Conservation (phyloP, 768 basidiomycete species). For the Baorangia bicolor region DNA sequence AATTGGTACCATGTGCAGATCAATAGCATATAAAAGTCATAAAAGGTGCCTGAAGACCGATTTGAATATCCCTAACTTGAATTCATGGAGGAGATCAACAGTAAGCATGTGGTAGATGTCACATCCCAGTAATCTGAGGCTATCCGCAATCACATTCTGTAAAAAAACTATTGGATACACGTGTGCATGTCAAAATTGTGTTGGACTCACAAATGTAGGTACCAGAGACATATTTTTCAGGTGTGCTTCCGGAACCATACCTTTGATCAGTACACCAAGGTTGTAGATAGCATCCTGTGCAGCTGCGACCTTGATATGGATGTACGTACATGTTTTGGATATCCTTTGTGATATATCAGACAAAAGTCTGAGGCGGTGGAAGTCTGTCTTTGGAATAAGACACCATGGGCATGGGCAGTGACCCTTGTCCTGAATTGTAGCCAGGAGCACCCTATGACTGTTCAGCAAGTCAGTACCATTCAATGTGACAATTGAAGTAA, state of each 20-base stretch:
- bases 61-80: conserved; percentile 40
- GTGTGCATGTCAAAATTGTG: too few relatives aligned
- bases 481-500: too few relatives aligned
- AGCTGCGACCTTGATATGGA: not conserved
- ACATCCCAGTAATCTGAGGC: conserved; percentile 18
- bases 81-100: conserved; percentile 39
- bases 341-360: conserved; percentile 6
- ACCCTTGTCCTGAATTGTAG: conserved; percentile 28
- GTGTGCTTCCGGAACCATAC: not conserved
- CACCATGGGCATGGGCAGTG: conserved; percentile 33
- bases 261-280: conserved; percentile 11
- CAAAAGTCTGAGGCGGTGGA: conserved; percentile 12
- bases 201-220: conserved; percentile 14
- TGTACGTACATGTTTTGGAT: not conserved
- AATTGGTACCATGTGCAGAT: conserved; percentile 7
- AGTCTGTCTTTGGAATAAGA: conserved; percentile 12
- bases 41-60: conserved; percentile 37
- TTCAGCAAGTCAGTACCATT: too few relatives aligned
- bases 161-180: not conserved
- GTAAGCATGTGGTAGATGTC: conserved; percentile 29
- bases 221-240: conserved; percentile 13
- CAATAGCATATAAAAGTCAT: conserved; percentile 25
- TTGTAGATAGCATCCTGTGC: conserved; percentile 11
- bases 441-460: conserved; percentile 29
- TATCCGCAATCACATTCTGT: conserved; percentile 37